Base-by-base conservation (phyloP, 345 rosid genomes). In the Turritis glabra region DNA sequence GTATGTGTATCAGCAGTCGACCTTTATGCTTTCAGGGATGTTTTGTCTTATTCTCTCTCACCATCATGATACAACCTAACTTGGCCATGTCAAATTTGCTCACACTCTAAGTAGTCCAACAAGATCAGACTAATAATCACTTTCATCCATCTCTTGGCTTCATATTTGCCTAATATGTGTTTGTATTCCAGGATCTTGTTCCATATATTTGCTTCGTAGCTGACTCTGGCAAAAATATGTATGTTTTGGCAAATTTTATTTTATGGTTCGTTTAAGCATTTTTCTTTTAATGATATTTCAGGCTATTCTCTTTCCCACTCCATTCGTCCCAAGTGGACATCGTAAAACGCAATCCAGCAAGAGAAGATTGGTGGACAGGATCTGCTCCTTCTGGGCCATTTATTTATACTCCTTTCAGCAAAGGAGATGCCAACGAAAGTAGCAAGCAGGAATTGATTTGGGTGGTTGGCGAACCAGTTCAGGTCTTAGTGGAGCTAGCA, bases 361-460 rank as follows among this genome's bases (percentile, higher is more conserved):
- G 93, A 77, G 96, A 89, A 76, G 98, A 96, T 85, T 96, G 98
- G 99, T 96, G 97, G 98, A 82, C 83, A 38, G 98, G 96, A 64
- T 83, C 97, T 83, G 99, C 96, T 72, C 91, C 99, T 79, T 83
- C 96, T 11, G 98, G 99, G 64, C 99, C 99, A 77, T 96, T 96
- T 82, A 92, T 96, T 62, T 96, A 96, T 80, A 96, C 97, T 29
- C 98, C 99, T 43, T 96, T 92, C 80, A 90, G 97, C 89, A 90
- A 92, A 82, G 98, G 93, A 73, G 93, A 89, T 59, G 73, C 89
- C 62, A 86, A 68, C 78, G 94, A 90, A 70, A 86, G 67, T 73
- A 78, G 86, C 84, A 92, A 90, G 84, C 96, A 89, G 73, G 99
- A 90, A 73, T 63, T 92, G 66, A 74, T 86, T 80, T 96, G 99